phyloP scores from a whole-genome alignment of 208 protist genomes.

The Wallacemonas rigidus region DNA sequence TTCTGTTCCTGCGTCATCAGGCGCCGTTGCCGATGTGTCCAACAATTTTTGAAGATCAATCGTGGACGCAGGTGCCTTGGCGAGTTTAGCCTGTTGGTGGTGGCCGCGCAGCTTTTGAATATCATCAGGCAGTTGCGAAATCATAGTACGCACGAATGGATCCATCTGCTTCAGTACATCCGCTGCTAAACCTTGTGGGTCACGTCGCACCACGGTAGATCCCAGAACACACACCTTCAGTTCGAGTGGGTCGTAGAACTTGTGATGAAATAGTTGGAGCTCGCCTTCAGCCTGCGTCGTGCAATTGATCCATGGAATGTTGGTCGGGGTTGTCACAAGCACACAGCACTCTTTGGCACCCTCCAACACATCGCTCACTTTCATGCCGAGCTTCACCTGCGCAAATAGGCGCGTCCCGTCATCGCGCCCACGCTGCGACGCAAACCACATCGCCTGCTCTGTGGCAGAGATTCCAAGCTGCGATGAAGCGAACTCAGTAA shows the following conservation, averaged over 20 bases:
- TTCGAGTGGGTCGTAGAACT: conserved; percentile 82
- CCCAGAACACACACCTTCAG: conserved; percentile 76
- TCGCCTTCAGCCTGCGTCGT: conserved; percentile 29
- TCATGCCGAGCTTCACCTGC: conserved; percentile 53
- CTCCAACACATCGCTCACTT: conserved; percentile 58
- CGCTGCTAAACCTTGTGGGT: conserved; percentile 27
- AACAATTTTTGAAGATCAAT: conserved; percentile 6
- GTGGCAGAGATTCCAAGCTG: conserved; percentile 36
- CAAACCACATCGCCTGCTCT: conserved; percentile 69
- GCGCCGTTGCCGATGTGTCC: not conserved
- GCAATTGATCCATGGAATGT: conserved; percentile 40
- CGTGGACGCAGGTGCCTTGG: conserved; percentile 7
- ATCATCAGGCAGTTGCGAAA: conserved; percentile 52
- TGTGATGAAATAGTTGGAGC: conserved; percentile 83
- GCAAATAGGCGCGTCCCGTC: conserved; percentile 42
- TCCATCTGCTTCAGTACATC: conserved; percentile 53
- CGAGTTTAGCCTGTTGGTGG: conserved; percentile 28
- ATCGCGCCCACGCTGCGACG: conserved; percentile 20
- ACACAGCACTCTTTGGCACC: conserved; percentile 72
- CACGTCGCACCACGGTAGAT: conserved; percentile 59
- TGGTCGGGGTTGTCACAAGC: conserved; percentile 53
- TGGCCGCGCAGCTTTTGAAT: conserved; percentile 42
- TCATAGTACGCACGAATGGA: conserved; percentile 51
- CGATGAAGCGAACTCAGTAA: conserved; percentile 51
- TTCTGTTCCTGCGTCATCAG: not conserved